Conservation (phyloP, 106 monocot species). For the Dendrobium officinale region DNA sequence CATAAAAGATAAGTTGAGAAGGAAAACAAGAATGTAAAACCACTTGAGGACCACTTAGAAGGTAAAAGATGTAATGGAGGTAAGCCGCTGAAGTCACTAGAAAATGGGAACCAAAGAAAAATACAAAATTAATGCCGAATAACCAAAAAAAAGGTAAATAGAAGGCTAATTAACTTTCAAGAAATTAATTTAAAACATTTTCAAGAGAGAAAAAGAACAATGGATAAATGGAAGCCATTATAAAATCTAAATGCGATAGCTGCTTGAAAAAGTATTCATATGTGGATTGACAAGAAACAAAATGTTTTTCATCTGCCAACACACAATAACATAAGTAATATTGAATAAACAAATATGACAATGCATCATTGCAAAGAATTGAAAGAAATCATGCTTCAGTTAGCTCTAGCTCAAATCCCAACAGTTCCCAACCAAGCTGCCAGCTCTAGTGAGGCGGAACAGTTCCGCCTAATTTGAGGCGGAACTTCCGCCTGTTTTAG, state of each 20-base stretch:
- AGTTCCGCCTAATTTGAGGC: no score
- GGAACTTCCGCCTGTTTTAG: no score
- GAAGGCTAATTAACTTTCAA: no score
- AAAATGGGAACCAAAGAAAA: no score
- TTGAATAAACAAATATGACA: not conserved
- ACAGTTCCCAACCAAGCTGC: no score
- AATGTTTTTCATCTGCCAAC: not conserved
- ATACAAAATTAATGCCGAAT: no score
- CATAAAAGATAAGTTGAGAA: not conserved
- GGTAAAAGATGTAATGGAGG: no score
- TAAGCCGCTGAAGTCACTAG: no score
- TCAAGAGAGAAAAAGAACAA: not conserved
- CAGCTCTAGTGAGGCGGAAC: no score
- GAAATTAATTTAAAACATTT: not conserved
- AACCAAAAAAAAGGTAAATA: no score
- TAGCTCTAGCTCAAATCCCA: not conserved
- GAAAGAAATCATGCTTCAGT: not conserved
- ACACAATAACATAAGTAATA: not conserved
- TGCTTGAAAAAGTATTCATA: not conserved
- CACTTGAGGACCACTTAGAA: no score
- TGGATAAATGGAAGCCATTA: not conserved
- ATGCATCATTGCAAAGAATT: not conserved
- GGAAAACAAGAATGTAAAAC: no score
- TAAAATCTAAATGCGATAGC: not conserved
- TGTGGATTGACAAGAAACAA: not conserved